A percentile compares a stretch with the other conserved stretches of the same genome.
phyloP scores from a whole-genome alignment of 495 filamentous ascomycete genomes.

The Pseudoneurospora amorphoporcata region DNA sequence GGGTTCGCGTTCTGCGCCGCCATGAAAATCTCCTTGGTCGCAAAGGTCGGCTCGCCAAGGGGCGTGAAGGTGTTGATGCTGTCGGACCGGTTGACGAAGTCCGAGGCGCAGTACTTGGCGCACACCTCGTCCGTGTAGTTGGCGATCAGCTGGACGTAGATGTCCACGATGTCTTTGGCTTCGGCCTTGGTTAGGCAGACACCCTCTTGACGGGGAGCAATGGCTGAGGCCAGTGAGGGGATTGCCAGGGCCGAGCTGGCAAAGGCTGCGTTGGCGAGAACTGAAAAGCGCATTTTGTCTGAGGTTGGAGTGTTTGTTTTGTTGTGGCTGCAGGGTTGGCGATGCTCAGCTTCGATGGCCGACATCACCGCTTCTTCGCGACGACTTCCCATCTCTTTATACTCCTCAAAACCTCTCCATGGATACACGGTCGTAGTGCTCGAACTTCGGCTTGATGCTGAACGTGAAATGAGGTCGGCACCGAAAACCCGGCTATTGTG shows the following conservation, averaged over 20 bases:
- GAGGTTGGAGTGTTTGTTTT: background rate
- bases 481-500: background rate
- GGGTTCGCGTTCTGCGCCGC: constrained; percentile 23
- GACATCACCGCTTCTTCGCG: background rate
- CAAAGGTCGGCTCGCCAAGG: constrained; percentile 23
- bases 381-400: constrained; percentile 7
- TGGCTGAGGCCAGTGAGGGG: constrained; percentile 10
- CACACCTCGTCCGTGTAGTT: constrained; percentile 23
- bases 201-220: constrained; percentile 5
- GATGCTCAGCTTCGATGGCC: background rate
- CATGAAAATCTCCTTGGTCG: constrained; percentile 28
- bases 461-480: background rate
- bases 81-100: constrained; percentile 25
- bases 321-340: background rate
- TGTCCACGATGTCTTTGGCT: constrained; percentile 19
- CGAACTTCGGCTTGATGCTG: background rate
- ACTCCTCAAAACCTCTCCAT: background rate
- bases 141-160: constrained; percentile 23
- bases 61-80: constrained; percentile 30
- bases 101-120: constrained; percentile 26
- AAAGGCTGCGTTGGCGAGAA: constrained; percentile 15
- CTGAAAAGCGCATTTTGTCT: constrained; percentile 17
- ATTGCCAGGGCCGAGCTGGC: constrained; percentile 18
- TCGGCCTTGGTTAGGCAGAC: constrained; percentile 21
- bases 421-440: background rate